Conservation (phyloP, 164 flowering plant genomes). For the Akebia trifoliata region DNA sequence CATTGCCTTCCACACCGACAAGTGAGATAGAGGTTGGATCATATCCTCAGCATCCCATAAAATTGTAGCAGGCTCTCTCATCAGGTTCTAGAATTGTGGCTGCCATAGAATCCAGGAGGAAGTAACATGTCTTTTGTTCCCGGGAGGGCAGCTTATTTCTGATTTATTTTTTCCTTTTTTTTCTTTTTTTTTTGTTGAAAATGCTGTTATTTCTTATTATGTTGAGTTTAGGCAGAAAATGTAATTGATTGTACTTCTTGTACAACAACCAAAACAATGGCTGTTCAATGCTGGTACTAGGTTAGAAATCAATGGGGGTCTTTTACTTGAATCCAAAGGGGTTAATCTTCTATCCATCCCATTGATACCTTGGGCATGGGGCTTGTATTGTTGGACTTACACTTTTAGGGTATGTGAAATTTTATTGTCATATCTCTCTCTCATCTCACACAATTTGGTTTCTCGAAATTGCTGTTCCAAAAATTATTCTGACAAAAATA, state of each 20-base stretch:
- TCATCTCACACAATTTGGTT: too few relatives aligned
- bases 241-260: conserved; percentile 51
- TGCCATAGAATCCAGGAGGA: conserved; percentile 34
- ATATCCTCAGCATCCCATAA: conserved; percentile 19
- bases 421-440: too few relatives aligned
- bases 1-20: conserved; percentile 24
- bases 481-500: too few relatives aligned
- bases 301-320: background rate
- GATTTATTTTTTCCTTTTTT: conserved; percentile 26
- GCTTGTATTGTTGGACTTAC: conserved; percentile 16
- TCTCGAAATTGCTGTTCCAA: too few relatives aligned
- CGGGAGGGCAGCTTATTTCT: conserved; percentile 37
- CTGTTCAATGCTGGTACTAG: conserved; percentile 23
- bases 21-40: conserved; percentile 25
- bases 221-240: conserved; percentile 42
- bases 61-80: conserved; percentile 17
- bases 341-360: conserved; percentile 8
- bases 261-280: conserved; percentile 27
- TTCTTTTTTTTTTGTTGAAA: conserved; percentile 8
- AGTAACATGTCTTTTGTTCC: conserved; percentile 36
- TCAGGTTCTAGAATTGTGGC: conserved; percentile 25
- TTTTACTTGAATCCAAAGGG: conserved; percentile 11
- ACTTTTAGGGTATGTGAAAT: conserved; percentile 13
- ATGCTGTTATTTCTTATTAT: conserved; percentile 31
- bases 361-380: conserved; percentile 10